These are phyloP conservation scores for Phaeosphaeriaceae sp. DNA, from an alignment of 2,329 filamentous ascomycete genomes.

Conservation along the genomic window DNA sequence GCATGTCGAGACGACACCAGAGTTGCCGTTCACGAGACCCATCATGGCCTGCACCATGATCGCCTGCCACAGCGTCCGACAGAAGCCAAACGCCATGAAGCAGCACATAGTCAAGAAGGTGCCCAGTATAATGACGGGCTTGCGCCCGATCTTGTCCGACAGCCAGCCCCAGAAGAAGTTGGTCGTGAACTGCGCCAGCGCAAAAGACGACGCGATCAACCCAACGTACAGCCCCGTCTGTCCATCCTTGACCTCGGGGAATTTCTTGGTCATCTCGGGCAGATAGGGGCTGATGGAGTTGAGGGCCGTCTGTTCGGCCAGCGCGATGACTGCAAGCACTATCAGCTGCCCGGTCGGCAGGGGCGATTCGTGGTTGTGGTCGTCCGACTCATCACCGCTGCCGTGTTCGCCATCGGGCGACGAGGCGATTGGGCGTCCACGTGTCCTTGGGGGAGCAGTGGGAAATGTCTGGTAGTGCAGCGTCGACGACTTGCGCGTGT, in stretches of 20 bases:
- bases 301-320: conserved; percentile 93
- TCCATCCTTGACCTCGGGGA: conserved; percentile 76
- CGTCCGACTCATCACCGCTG: conserved; percentile 43
- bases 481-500: conserved; percentile 58
- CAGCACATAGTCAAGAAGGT: conserved; percentile 83
- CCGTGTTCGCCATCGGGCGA: conserved; percentile 35
- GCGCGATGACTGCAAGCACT: conserved; percentile 84
- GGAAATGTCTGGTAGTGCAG: conserved; percentile 85
- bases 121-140: conserved; percentile 82
- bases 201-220: conserved; percentile 87
- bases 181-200: conserved; percentile 88
- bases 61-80: conserved; percentile 81
- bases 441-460: conserved; percentile 73
- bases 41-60: conserved; percentile 86
- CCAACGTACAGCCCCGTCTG: conserved; percentile 89
- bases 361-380: conserved; percentile 68
- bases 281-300: conserved; percentile 97
- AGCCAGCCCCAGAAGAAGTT: conserved; percentile 92
- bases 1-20: conserved; percentile 91
- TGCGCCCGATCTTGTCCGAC: conserved; percentile 79
- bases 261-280: conserved; percentile 87
- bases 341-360: conserved; percentile 83
- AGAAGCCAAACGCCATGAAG: conserved; percentile 89
- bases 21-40: conserved; percentile 94
- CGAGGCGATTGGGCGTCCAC: conserved; percentile 60